Evolutionary conservation across 345 rosid genomes (phyloP), one percentile per base, ranked within the genome.

Genomic region (Leavenworthia alabamica): DNA sequence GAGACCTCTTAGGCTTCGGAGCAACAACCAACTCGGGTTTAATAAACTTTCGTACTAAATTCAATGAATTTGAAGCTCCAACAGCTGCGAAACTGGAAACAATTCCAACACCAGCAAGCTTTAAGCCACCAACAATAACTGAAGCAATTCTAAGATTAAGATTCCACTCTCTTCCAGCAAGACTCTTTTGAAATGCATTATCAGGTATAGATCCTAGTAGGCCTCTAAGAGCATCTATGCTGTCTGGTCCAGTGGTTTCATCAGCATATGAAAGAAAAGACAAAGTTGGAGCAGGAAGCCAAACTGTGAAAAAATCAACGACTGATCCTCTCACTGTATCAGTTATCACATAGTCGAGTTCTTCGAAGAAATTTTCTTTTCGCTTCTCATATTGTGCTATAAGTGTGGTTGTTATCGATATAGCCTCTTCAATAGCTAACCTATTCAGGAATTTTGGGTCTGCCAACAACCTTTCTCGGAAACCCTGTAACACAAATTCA

Each of bases 211-310:
- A 85, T 58, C 89, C 90, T 76, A 92, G 82, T 50, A 89, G 87
- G 52, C 95, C 85, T 62, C 76, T 78, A 17, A 89, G 57, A 45
- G 83, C 80, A 50, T 86, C 86, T 55, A 84, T 59, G 62, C 78
- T 73, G 72, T 83, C 83, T 41, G 93, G 77, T 17, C 68, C 60
- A 62, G 64, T 55, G 20, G 66, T 67, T 17, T 83, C 87, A 54
- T 83, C 80, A 20, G 86, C 79, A 68, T 79, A 79, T 29, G 93
- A 86, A 36, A 89, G 84, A 72, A 92, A 92, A 7, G 96, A 89
- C 41, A 92, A 55, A 47, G 95, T 89, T 45, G 98, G 98, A 23
- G 96, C 96, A 36, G 98, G 95, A 73, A 92, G 96, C 95, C 96
- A 92, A 24, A 89, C 96, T 2, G 93, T 86, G 71, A 92, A 92